Evolutionary conservation across 306 rosid species (phyloP), one percentile per base, ranked within the genome.

Genomic region (Dalbergia cultrata): DNA sequence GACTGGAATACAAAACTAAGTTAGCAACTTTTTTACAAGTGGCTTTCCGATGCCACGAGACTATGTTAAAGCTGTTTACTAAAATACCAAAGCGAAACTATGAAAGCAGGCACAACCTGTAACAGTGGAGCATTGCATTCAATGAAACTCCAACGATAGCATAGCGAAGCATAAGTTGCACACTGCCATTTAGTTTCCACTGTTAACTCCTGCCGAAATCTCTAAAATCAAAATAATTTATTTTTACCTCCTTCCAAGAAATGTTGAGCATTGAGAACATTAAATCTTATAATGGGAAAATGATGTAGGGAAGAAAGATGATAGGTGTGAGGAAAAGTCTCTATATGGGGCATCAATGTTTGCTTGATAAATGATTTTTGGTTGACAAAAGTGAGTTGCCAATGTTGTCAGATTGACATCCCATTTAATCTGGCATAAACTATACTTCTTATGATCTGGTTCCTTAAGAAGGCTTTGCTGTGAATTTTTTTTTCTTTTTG

Each of bases 191-290:
- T 47, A 76, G 50, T 26, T 26, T 44, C n/a, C 43, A 22, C 45
- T 35, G 37, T 21, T 16, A 1, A 3, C 31, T 3, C 67, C 67
- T 39, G 39, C 11, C 34, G n/a, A 43, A 64, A 63, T 34, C 34
- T n/a, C 34, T 17, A 31, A 50, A 33, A 34, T 64, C 3, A 76
- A 63, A 43, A 35, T 16, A 62, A 34, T 8, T 63, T 33, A 0
- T 8, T 8, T 9, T 19, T 14, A 33, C n/a, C 21, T 63, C 18
- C 41, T 63, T 18, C 69, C 69, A 63, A 65, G 73, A 43, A 21
- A 74, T 64, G 26, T 64, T 76, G 65, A 63, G 63, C 62, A 34
- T 62, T 64, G 54, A 49, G 34, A 64, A 64, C 37, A 13, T 34
- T 8, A 49, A 67, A 39, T 56, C 67, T 37, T 19, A 59, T 60